A percentile compares a stretch with the other conserved stretches of the same genome.
Conservation (phyloP, 140 eudicot species). For the Flaveria floridana region DNA sequence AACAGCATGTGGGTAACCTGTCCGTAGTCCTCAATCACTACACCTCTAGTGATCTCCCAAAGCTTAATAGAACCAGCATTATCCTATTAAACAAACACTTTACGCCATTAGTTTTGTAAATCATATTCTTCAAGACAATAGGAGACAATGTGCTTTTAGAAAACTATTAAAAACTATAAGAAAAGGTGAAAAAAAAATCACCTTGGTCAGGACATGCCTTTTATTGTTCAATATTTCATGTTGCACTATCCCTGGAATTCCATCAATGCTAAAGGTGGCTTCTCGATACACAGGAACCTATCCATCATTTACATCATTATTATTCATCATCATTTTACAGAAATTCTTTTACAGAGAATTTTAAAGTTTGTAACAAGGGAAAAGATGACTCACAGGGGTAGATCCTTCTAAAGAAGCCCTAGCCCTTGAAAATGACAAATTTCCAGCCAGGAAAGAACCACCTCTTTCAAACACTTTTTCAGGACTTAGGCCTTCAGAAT, state of each 20-base stretch:
- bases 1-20: slow-evolving; percentile 47
- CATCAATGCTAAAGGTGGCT: slow-evolving; percentile 62
- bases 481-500: slow-evolving; percentile 67
- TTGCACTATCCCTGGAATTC: slow-evolving; percentile 82
- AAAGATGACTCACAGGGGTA: slow-evolving; percentile 69
- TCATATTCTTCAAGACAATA: slow-evolving; percentile 14
- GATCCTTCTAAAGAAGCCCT: slow-evolving; percentile 91
- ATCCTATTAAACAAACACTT: slow-evolving; percentile 50
- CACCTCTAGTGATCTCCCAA: slow-evolving; percentile 89
- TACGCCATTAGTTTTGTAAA: slow-evolving; percentile 27
- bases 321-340: neutral
- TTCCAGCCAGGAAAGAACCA: slow-evolving; percentile 79
- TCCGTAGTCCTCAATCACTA: slow-evolving; percentile 76
- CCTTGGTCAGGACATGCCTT: slow-evolving; percentile 91
- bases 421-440: slow-evolving; percentile 89
- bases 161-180: neutral
- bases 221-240: slow-evolving; percentile 88
- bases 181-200: slow-evolving; percentile 23
- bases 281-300: slow-evolving; percentile 77
- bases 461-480: slow-evolving; percentile 66
- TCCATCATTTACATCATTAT: slow-evolving; percentile 19
- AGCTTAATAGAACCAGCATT: slow-evolving; percentile 81
- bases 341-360: neutral
- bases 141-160: neutral
- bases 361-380: neutral